Conservation (phyloP, 495 filamentous ascomycete species). For the Tetracladium setigerum region DNA sequence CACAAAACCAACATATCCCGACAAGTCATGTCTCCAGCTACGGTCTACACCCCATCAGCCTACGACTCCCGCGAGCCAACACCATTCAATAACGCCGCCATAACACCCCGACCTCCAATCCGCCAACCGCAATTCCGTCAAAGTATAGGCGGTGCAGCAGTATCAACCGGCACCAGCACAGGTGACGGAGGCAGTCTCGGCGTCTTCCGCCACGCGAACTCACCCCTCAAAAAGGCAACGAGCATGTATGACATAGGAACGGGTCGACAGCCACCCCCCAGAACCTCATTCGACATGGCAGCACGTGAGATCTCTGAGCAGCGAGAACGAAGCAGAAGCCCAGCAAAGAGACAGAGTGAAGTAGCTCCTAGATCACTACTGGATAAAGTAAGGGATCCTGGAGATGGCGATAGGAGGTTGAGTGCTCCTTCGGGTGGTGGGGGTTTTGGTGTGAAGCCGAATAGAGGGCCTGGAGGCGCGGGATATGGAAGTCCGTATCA, state of each 20-base stretch:
- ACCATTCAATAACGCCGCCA: conserved; percentile 6
- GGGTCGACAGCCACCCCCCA: conserved; percentile 27
- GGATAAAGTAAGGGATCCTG: not conserved
- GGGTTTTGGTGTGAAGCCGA: conserved; percentile 8
- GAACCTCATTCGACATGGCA: conserved; percentile 47
- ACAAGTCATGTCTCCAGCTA: conserved; percentile 4
- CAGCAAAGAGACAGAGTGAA: conserved; percentile 16
- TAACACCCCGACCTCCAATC: conserved; percentile 29
- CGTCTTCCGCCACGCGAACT: conserved; percentile 71
- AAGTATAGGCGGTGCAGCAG: conserved; percentile 18
- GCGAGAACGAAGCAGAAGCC: conserved; percentile 20
- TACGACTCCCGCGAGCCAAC: conserved; percentile 17
- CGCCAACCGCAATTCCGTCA: conserved; percentile 51
- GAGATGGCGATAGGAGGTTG: conserved; percentile 6
- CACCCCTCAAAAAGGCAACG: conserved; percentile 62
- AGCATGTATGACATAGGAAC: conserved; percentile 36
- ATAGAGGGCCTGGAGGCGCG: not conserved
- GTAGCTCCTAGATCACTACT: not conserved
- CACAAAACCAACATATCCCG: conserved; percentile 19
- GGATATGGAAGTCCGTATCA: conserved; percentile 8
- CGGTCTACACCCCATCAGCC: conserved; percentile 9
- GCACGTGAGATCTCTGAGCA: conserved; percentile 29
- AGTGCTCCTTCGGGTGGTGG: conserved; percentile 9
- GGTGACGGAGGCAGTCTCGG: conserved; percentile 70
- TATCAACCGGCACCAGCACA: conserved; percentile 22